These are phyloP conservation scores for Gamarada debralockiae DNA, from an alignment of 495 filamentous ascomycete genomes.

Conservation along the genomic window DNA sequence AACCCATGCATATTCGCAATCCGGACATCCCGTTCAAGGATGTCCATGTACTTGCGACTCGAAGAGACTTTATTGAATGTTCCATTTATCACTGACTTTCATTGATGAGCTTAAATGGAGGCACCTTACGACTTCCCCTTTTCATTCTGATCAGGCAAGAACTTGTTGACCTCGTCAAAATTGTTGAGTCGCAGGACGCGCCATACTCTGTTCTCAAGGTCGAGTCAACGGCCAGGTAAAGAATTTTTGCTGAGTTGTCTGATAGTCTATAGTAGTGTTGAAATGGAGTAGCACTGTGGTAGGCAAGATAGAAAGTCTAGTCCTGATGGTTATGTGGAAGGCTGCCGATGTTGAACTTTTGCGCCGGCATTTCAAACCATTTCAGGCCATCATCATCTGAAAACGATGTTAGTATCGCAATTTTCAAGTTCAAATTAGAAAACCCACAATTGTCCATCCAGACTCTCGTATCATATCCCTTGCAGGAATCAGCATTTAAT, in stretches of 20 bases:
- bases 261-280: background rate
- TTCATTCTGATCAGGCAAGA: too few relatives aligned
- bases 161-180: background rate
- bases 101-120: too few relatives aligned
- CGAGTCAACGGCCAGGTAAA: too few relatives aligned
- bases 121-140: too few relatives aligned
- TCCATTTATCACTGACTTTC: background rate
- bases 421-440: background rate
- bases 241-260: too few relatives aligned
- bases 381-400: background rate
- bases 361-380: background rate
- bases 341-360: background rate
- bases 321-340: background rate
- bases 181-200: background rate
- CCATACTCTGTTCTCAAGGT: background rate
- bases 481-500: slow-evolving; percentile 12
- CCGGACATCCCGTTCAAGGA: slow-evolving; percentile 1
- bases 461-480: slow-evolving; percentile 4
- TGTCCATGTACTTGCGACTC: slow-evolving; percentile 1
- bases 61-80: too few relatives aligned
- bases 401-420: too few relatives aligned
- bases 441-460: slow-evolving; percentile 1
- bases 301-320: background rate
- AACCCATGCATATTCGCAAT: slow-evolving; percentile 10
- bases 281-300: background rate